Conservation (phyloP, 2,329 filamentous ascomycete genomes). For the Colletotrichum graminicola region DNA sequence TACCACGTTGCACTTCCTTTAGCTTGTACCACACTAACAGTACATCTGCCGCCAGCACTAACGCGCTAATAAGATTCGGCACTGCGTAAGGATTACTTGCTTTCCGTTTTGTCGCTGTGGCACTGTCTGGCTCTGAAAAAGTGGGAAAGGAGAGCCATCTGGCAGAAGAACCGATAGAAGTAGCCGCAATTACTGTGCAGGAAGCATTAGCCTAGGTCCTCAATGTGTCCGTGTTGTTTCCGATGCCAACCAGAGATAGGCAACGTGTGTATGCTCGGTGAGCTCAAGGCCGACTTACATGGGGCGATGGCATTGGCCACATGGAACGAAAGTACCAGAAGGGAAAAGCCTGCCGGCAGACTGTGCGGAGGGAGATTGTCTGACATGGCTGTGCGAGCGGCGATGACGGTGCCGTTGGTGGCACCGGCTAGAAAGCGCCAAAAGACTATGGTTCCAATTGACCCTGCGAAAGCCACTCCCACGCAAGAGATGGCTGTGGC, state of each 20-base stretch:
- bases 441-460: neutral
- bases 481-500: neutral
- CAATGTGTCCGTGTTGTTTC: neutral
- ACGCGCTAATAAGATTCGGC: conserved; percentile 1
- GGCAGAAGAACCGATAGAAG: neutral
- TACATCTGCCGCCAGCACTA: neutral
- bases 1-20: neutral
- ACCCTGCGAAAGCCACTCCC: conserved; percentile 7
- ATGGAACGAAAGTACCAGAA: conserved; percentile 14
- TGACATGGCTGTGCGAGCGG: conserved; percentile 12
- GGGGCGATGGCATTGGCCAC: conserved; percentile 11
- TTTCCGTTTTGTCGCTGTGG: neutral
- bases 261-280: neutral
- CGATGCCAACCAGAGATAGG: too few relatives aligned
- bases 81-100: neutral
- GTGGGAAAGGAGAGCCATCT: too few relatives aligned
- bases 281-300: neutral
- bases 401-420: conserved; percentile 15
- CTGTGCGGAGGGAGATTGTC: neutral
- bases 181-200: neutral
- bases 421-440: conserved; percentile 10
- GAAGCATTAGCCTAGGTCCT: neutral
- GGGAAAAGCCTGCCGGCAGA: conserved; percentile 8
- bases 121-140: too few relatives aligned
- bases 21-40: conserved; percentile 5